Conservation (phyloP, 768 basidiomycete genomes). For the Austroboletus festivus region DNA sequence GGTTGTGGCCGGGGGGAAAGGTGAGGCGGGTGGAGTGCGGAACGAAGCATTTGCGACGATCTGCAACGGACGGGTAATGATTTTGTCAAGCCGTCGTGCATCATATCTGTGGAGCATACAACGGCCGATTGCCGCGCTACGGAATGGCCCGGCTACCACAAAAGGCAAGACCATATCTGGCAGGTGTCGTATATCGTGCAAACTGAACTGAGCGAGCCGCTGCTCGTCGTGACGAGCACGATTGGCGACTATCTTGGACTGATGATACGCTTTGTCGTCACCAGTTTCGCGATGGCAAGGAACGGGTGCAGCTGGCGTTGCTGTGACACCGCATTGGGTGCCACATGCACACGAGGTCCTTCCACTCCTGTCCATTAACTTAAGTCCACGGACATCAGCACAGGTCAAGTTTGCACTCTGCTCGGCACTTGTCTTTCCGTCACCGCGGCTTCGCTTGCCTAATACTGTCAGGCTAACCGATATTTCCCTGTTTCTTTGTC, state of each 20-base stretch:
- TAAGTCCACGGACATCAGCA: constrained; percentile 38
- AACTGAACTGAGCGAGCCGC: not conserved
- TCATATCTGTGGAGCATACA: constrained; percentile 21
- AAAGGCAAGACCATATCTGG: constrained; percentile 27
- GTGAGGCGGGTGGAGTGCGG: not conserved
- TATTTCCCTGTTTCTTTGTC: constrained; percentile 32
- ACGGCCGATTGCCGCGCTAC: constrained; percentile 30
- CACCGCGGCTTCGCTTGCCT: constrained; percentile 37
- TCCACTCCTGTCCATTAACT: constrained; percentile 37
- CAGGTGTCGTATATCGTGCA: constrained; percentile 12
- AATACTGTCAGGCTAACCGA: constrained; percentile 28
- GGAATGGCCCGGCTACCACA: constrained; percentile 22
- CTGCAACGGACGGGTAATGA: not conserved
- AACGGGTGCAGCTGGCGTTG: constrained; percentile 19
- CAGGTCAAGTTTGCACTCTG: constrained; percentile 26
- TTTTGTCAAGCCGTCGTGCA: constrained; percentile 9
- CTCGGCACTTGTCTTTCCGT: constrained; percentile 35
- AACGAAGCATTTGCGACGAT: not conserved
- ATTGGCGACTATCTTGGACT: constrained; percentile 13
- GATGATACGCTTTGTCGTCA: constrained; percentile 5
- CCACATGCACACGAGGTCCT: constrained; percentile 35
- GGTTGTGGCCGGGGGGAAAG: not conserved
- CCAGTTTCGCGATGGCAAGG: constrained; percentile 14
- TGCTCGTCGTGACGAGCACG: constrained; percentile 4
- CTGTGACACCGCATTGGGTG: constrained; percentile 32